These are phyloP conservation scores for Physaria fendleri DNA, from an alignment of 345 rosid genomes.

Conservation along the genomic window DNA sequence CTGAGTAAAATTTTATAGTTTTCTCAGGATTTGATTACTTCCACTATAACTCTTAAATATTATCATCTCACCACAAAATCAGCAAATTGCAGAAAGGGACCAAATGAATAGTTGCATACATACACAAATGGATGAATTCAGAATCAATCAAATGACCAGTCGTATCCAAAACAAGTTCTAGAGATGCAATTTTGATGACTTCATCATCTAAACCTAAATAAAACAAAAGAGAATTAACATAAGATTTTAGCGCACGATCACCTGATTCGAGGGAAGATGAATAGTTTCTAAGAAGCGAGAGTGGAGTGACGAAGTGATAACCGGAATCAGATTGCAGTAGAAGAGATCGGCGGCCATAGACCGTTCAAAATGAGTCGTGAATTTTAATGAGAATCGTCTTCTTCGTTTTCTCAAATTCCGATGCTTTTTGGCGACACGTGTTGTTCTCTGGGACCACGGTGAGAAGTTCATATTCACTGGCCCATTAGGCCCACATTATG, in stretches of 20 bases:
- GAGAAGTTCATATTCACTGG: background rate
- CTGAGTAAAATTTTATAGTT: background rate
- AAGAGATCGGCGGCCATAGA: constrained; percentile 28
- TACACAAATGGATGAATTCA: background rate
- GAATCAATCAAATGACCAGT: background rate
- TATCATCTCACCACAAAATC: background rate
- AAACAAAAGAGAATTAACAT: background rate
- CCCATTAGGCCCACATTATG: constrained; percentile 5
- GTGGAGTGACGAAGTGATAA: constrained; percentile 4
- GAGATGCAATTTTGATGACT: background rate
- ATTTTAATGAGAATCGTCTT: background rate
- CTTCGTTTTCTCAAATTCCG: background rate
- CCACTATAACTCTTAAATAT: background rate
- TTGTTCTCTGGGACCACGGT: background rate
- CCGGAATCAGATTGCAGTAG: constrained; percentile 12
- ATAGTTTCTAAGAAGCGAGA: background rate
- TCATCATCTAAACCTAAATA: background rate
- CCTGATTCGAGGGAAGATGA: background rate
- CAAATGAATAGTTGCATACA: background rate
- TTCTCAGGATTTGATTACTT: background rate
- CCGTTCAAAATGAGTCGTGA: constrained; percentile 1
- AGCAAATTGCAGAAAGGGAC: background rate
- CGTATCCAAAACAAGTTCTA: background rate
- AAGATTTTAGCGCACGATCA: background rate
- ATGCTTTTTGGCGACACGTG: constrained; percentile 12